phyloP scores from a whole-genome alignment of 2,329 filamentous ascomycete genomes.

The Sarocladium kiliense region DNA sequence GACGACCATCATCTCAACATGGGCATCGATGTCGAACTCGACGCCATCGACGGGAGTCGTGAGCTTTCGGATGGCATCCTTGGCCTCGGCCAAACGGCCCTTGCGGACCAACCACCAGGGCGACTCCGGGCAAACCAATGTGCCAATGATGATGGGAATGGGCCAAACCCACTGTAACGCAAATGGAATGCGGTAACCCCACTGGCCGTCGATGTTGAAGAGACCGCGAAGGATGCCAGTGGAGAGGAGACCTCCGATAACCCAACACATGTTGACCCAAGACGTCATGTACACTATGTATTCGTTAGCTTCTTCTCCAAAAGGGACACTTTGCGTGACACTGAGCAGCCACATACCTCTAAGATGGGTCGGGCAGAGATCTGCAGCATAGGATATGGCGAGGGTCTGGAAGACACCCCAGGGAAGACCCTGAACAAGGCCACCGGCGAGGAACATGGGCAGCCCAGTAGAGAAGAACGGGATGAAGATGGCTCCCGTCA shows the following conservation, averaged over 20 bases:
- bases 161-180: conserved; percentile 30
- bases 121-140: conserved; percentile 23
- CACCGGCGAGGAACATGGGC: conserved; percentile 8
- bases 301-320: background rate
- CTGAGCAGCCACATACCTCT: conserved; percentile 18
- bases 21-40: conserved; percentile 16
- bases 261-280: conserved; percentile 22
- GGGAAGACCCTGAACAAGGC: conserved; percentile 24
- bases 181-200: conserved; percentile 23
- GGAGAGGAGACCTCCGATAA: conserved; percentile 8
- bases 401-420: conserved; percentile 26
- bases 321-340: conserved; percentile 11
- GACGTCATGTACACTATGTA: conserved; percentile 27
- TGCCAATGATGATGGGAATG: conserved; percentile 20
- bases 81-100: conserved; percentile 21
- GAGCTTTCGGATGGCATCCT: conserved; percentile 19
- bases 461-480: conserved; percentile 6
- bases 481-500: conserved; percentile 8
- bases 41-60: conserved; percentile 28
- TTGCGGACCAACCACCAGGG: conserved; percentile 23
- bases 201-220: conserved; percentile 1
- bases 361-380: conserved; percentile 18
- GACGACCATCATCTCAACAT: conserved; percentile 21
- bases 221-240: conserved; percentile 7
- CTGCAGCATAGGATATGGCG: conserved; percentile 32